phyloP scores from a whole-genome alignment of 352 stramenopile species.

The Phytophthora multivora region DNA sequence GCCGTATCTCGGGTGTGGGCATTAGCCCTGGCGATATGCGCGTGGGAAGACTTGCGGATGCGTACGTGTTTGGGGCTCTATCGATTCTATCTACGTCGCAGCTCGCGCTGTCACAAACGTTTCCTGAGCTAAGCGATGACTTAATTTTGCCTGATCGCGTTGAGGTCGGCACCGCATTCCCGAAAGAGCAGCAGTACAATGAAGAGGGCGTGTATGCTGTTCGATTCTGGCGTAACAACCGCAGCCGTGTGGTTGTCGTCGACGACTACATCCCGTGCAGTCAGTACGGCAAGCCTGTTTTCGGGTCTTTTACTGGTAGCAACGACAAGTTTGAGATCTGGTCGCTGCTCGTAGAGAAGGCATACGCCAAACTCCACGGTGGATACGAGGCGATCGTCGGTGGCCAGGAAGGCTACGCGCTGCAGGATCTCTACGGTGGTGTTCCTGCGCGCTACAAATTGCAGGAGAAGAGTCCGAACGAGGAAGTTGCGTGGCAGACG shows the following conservation, averaged over 20 bases:
- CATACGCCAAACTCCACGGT: slow-evolving; percentile 94
- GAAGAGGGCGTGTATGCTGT: slow-evolving; percentile 89
- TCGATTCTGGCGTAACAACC: slow-evolving; percentile 85
- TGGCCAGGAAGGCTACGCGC: slow-evolving; percentile 76
- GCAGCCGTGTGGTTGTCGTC: slow-evolving; percentile 79
- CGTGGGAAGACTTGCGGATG: slow-evolving; percentile 70
- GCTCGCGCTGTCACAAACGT: slow-evolving; percentile 73
- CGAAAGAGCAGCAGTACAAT: slow-evolving; percentile 87
- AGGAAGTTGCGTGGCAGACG: slow-evolving; percentile 62
- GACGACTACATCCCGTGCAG: slow-evolving; percentile 88
- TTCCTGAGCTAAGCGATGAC: slow-evolving; percentile 68
- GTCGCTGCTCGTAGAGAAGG: slow-evolving; percentile 94
- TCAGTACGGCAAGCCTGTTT: slow-evolving; percentile 83
- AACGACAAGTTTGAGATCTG: slow-evolving; percentile 92
- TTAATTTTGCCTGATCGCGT: slow-evolving; percentile 64
- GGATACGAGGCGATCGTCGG: slow-evolving; percentile 91
- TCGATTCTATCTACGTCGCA: slow-evolving; percentile 84
- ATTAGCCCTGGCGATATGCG: slow-evolving; percentile 66
- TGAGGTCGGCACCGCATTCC: slow-evolving; percentile 52
- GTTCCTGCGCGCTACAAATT: slow-evolving; percentile 70
- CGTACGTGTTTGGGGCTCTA: slow-evolving; percentile 82
- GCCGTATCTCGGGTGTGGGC: slow-evolving; percentile 68
- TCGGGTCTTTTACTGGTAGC: slow-evolving; percentile 81
- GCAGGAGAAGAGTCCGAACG: slow-evolving; percentile 61
- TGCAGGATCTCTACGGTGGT: slow-evolving; percentile 84